phyloP scores from a whole-genome alignment of 345 rosid species.

The Abelmoschus esculentus region DNA sequence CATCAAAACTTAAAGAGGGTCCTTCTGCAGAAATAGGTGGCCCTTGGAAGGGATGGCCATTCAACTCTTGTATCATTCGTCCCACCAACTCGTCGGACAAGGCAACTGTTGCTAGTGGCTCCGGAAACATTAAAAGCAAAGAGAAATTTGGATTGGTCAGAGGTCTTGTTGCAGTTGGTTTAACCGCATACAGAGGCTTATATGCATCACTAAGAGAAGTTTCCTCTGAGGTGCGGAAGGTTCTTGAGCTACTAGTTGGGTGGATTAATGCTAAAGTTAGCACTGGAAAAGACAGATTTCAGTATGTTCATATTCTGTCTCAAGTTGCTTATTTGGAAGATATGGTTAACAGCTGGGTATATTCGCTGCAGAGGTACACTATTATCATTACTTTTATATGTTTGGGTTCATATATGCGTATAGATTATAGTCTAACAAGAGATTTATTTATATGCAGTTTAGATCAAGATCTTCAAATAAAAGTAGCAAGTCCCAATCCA shows the following conservation, averaged over 20 bases:
- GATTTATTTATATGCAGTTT: conserved; percentile 47
- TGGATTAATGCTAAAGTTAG: conserved; percentile 63
- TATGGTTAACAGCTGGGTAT: conserved; percentile 81
- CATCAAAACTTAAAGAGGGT: conserved; percentile 90
- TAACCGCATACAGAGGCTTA: conserved; percentile 66
- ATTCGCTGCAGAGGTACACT: conserved; percentile 70
- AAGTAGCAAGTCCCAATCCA: conserved; percentile 25
- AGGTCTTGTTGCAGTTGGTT: conserved; percentile 84
- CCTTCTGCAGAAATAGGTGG: conserved; percentile 72
- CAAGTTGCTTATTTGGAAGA: conserved; percentile 94
- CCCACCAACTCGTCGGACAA: conserved; percentile 45
- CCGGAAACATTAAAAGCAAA: conserved; percentile 52
- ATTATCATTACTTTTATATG: conserved; percentile 8
- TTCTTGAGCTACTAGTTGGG: conserved; percentile 79
- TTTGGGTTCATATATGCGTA: conserved; percentile 10
- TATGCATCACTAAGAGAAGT: conserved; percentile 73
- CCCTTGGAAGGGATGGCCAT: conserved; percentile 95
- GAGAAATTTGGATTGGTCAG: conserved; percentile 61
- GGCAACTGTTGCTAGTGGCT: conserved; percentile 22
- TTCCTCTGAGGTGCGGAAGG: conserved; percentile 69
- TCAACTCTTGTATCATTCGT: conserved; percentile 80
- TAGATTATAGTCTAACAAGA: conserved; percentile 22
- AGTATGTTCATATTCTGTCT: conserved; percentile 63
- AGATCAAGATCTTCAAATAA: conserved; percentile 42
- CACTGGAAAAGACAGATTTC: conserved; percentile 77